Conservation (phyloP, 352 stramenopile species). For the Globisporangium lucens region DNA sequence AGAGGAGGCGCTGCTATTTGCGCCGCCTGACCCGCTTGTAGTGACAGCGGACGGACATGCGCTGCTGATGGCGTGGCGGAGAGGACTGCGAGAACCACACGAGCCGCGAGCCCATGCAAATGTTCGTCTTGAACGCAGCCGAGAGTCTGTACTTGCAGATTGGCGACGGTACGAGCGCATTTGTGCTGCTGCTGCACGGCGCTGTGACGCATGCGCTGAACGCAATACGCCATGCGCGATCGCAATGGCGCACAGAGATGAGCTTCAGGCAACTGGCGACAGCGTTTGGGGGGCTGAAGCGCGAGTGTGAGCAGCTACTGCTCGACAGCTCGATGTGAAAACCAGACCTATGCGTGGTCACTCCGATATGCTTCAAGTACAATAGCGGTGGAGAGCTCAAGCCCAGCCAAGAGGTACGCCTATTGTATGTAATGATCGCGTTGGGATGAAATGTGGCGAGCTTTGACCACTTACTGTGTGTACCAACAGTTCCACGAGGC, state of each 20-base stretch:
- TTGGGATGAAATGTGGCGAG: background rate
- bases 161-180: constrained; percentile 54
- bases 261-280: constrained; percentile 22
- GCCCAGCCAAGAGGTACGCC: constrained; percentile 8
- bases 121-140: constrained; percentile 43
- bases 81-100: constrained; percentile 18
- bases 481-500: constrained; percentile 28
- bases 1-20: constrained; percentile 54
- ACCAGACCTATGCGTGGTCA: background rate
- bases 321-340: background rate
- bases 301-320: constrained; percentile 21
- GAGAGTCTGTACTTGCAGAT: constrained; percentile 46
- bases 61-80: constrained; percentile 40
- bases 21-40: constrained; percentile 50
- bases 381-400: constrained; percentile 18
- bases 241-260: background rate
- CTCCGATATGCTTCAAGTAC: background rate
- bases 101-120: constrained; percentile 24
- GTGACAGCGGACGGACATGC: constrained; percentile 53
- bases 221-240: constrained; percentile 1
- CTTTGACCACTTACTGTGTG: background rate
- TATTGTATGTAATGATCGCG: background rate
- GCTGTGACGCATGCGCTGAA: constrained; percentile 19
- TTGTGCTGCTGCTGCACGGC: constrained; percentile 54
- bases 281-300: constrained; percentile 41